Conservation (phyloP, 2,329 filamentous ascomycete genomes). For the Ophiocordyceps unilateralis region DNA sequence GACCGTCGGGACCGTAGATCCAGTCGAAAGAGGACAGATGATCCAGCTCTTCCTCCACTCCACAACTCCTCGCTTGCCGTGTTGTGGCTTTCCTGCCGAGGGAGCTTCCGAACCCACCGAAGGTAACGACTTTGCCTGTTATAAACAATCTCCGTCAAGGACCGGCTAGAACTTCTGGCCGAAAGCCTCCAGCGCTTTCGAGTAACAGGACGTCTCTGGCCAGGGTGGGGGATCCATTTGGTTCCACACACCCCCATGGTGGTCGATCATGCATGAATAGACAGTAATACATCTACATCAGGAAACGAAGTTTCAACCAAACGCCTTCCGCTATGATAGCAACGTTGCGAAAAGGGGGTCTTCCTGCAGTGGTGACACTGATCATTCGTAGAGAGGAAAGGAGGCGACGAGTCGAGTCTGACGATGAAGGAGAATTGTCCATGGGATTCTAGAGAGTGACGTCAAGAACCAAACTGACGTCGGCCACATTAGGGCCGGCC, state of each 20-base stretch:
- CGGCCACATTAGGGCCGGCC: slow-evolving; percentile 71
- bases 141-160: neutral
- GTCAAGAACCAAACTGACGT: slow-evolving; percentile 95
- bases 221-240: slow-evolving; percentile 1
- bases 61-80: slow-evolving; percentile 7
- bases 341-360: slow-evolving; percentile 18
- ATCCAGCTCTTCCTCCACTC: slow-evolving; percentile 6
- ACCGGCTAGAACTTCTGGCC: slow-evolving; percentile 2
- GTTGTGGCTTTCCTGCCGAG: slow-evolving; percentile 6
- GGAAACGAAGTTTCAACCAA: slow-evolving; percentile 30
- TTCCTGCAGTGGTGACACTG: slow-evolving; percentile 12
- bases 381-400: slow-evolving; percentile 8
- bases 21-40: slow-evolving; percentile 8
- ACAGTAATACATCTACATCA: slow-evolving; percentile 33
- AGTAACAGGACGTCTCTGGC: slow-evolving; percentile 1
- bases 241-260: neutral
- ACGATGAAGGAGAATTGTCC: slow-evolving; percentile 7
- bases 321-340: slow-evolving; percentile 38
- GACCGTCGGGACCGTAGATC: slow-evolving; percentile 1
- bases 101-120: slow-evolving; percentile 12
- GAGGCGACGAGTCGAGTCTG: slow-evolving; percentile 11
- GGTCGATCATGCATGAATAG: slow-evolving; percentile 31
- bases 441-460: slow-evolving; percentile 48
- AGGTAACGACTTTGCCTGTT: slow-evolving; percentile 13
- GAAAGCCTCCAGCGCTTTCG: slow-evolving; percentile 3